Base-by-base conservation (phyloP, 345 rosid species). In the Pistacia vera region DNA sequence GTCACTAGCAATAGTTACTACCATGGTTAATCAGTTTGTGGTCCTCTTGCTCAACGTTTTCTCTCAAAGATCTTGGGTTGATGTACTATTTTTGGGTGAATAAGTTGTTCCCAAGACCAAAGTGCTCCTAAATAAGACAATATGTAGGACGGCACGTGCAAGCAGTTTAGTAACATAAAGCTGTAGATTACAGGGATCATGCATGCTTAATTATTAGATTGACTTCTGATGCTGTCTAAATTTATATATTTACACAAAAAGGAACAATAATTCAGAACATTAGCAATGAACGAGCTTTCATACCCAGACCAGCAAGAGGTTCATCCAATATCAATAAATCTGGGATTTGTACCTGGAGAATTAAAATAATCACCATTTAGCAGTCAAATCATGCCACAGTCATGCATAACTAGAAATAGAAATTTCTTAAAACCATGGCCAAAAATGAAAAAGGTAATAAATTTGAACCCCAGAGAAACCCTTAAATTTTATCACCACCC, bases 251-350 rank as follows among this genome's bases (percentile, higher is more conserved):
- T 20, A 69, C 8, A 9, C 54, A 56, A 71, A n/a, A n/a, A 66
- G 66, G 61, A 64, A 8, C 17, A 70, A 52, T 22, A 13, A 38
- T 11, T 62, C 13, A 9, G 55, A 56, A 85, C 65, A 46, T n/a
- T 69, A 38, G 57, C 20, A 79, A 55, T 1, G 74, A 75, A 81
- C 70, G 20, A 59, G 72, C 75, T 48, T 9, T 52, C 90, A 77
- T 92, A 93, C 97, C 99, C 78, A 93, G 97, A 79, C 99, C 99
- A 75, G 97, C 97, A 70, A 95, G 97, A 67, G 98, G 99, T 79
- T 95, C 98, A 72, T 95, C 99, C 89, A 93, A 75, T 81, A 95
- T 88, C 83, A 95, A 63, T 62, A 91, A 75, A 78, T 93, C 94
- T 69, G 98, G 99, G 55, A 91, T 91, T 80, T 90, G 90, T 48